phyloP scores from a whole-genome alignment of 83 land plant genomes.

The Picea engelmannii region DNA sequence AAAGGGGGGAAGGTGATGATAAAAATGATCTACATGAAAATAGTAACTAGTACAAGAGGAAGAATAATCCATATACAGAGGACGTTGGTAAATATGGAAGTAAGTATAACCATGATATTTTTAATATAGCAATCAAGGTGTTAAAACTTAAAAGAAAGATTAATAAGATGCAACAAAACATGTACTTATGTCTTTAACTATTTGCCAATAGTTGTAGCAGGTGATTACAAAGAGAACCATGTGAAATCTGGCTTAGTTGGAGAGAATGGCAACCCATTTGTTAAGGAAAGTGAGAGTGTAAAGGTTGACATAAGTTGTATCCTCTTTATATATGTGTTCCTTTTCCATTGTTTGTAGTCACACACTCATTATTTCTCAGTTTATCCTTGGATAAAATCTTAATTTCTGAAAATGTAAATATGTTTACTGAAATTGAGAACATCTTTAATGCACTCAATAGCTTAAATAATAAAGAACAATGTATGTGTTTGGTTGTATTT shows the following conservation, averaged over 20 bases:
- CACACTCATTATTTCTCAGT: not conserved
- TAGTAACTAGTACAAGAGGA: not conserved
- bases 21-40: not conserved
- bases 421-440: not conserved
- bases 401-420: not conserved
- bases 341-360: not conserved
- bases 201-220: not conserved
- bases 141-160: too few species aligned
- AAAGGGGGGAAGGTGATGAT: not conserved
- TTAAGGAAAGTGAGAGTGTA: not conserved
- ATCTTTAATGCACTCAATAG: not conserved
- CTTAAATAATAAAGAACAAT: too few species aligned
- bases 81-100: not conserved
- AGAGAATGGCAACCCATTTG: not conserved
- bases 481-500: too few species aligned
- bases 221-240: not conserved
- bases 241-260: not conserved
- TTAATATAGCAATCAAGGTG: not conserved
- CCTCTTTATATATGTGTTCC: not conserved
- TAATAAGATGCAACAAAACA: not conserved
- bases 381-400: not conserved
- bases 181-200: not conserved
- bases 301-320: not conserved
- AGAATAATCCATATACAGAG: not conserved
- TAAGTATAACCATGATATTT: not conserved